Conservation (phyloP, 78 protist genomes). For the Dictyostelium purpureum region DNA sequence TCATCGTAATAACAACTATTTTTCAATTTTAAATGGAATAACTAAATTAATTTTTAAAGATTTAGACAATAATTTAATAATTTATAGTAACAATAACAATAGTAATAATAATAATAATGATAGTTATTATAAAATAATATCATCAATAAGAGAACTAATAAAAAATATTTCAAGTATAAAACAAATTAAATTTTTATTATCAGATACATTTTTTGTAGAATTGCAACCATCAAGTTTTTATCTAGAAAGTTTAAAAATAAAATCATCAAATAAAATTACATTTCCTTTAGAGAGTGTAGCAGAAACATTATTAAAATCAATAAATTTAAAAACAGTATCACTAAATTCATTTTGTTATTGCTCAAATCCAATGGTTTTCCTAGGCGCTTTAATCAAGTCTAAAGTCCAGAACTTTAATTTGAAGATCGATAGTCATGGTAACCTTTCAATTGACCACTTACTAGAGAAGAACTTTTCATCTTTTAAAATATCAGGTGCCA, state of each 20-base stretch:
- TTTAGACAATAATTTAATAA: neutral
- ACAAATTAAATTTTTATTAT: neutral
- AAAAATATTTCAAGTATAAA: neutral
- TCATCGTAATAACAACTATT: neutral
- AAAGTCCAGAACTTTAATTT: neutral
- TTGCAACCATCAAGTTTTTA: neutral
- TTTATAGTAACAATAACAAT: neutral
- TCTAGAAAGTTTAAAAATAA: neutral
- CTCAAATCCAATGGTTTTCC: slow-evolving; percentile 1
- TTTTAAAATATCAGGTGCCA: neutral
- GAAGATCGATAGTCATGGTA: neutral
- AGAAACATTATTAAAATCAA: neutral
- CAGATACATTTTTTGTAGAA: neutral
- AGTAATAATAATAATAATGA: neutral
- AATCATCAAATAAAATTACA: slow-evolving; percentile 4
- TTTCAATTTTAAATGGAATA: neutral
- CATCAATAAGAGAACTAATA: neutral
- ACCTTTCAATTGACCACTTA: neutral
- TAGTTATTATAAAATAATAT: neutral
- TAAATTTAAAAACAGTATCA: neutral
- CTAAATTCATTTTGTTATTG: slow-evolving; percentile 5
- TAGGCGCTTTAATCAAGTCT: neutral
- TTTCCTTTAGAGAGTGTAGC: neutral
- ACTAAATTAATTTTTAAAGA: neutral
- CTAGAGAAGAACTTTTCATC: neutral